Percentiles rank a stretch among this genome's conserved stretches.
Evolutionary conservation across 148 eudicot genomes (phyloP).

Genomic region (Cornus suecica): DNA sequence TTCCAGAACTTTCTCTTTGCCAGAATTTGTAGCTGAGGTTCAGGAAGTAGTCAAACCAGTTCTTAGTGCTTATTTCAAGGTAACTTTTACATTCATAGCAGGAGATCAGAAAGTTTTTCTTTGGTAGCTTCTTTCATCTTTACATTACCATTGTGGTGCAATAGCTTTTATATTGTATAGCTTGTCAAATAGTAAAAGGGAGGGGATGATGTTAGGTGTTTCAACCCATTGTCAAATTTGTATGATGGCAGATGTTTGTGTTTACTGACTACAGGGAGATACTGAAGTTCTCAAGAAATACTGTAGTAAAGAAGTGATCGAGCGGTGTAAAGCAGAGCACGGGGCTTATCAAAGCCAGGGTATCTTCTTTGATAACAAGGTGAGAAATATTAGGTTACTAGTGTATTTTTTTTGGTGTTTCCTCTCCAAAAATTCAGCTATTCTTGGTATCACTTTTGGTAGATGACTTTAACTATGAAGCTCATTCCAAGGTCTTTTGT

Average conservation of each 20-base stretch:
- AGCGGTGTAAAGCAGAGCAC: slow-evolving; percentile 86
- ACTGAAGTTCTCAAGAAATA: slow-evolving; percentile 54
- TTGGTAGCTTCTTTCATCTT: neutral
- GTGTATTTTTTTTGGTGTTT: neutral
- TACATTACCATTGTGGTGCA: neutral
- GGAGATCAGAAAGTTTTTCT: neutral
- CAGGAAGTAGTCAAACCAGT: slow-evolving; percentile 84
- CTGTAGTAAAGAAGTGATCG: slow-evolving; percentile 73
- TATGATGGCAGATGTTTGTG: too few relatives aligned
- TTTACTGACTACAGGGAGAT: slow-evolving; percentile 54
- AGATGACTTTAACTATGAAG: neutral
- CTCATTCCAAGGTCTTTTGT: neutral
- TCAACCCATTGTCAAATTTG: too few relatives aligned
- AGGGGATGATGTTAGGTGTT: too few relatives aligned
- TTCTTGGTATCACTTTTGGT: neutral
- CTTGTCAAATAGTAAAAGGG: too few relatives aligned
- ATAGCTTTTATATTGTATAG: too few relatives aligned
- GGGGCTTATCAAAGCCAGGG: slow-evolving; percentile 62
- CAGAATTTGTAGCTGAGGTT: slow-evolving; percentile 85
- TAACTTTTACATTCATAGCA: slow-evolving; percentile 17
- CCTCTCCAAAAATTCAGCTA: neutral
- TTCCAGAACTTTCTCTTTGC: slow-evolving; percentile 67
- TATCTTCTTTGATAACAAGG: slow-evolving; percentile 83
- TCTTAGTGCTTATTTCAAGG: slow-evolving; percentile 73
- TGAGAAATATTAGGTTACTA: slow-evolving; percentile 21